Base-by-base conservation (phyloP, 805 yeast genomes). In the Torulaspora delbrueckii region DNA sequence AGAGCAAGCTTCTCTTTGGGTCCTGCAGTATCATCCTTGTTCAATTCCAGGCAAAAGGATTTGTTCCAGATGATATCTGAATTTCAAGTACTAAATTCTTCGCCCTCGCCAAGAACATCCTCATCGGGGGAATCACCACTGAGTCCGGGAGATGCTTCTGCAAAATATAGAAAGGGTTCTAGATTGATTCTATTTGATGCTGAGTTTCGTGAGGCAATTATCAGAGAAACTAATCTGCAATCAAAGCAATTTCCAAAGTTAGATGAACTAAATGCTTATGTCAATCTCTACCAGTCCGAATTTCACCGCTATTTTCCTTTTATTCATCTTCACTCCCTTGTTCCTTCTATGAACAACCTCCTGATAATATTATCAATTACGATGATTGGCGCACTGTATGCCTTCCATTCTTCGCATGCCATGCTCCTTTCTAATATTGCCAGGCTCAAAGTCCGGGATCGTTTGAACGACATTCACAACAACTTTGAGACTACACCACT, bases 301-400 rank as follows among this genome's bases (percentile, higher is more conserved):
- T 89, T 88, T 66, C 84, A 85, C 68, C 78, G 78, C 45, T 89
- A 84, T 61, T 83, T 87, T 66, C 88, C 95, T 13, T 88, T 89
- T 62, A 78, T 90, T 51, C 96, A 89, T 65, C 68, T 84, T 37
- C 86, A 86, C 16, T 76, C 76, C 40, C 72, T 78, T 50, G 66
- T 69, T 39, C 74, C 71, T 67, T 74, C 61, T 60, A 74, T 65
- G 63, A 81, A 60, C 63, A 80, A 59, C 69, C 71, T 76, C 42
- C 90, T 96, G 2, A 71, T 90, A 37, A 62, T 87, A 5, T 69
- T 89, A 44, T 79, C 95, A 2, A 84, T 89, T 77, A 84, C 93
- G 1, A 83, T 96, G 12, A 78, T 90, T 47, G 98, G 98, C 35
- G 96, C 96, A 0, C 72, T 90, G 18, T 87, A 86, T 58, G 79